Conservation (phyloP, 2,329 filamentous ascomycete genomes). For the Pseudogymnoascus sp. region DNA sequence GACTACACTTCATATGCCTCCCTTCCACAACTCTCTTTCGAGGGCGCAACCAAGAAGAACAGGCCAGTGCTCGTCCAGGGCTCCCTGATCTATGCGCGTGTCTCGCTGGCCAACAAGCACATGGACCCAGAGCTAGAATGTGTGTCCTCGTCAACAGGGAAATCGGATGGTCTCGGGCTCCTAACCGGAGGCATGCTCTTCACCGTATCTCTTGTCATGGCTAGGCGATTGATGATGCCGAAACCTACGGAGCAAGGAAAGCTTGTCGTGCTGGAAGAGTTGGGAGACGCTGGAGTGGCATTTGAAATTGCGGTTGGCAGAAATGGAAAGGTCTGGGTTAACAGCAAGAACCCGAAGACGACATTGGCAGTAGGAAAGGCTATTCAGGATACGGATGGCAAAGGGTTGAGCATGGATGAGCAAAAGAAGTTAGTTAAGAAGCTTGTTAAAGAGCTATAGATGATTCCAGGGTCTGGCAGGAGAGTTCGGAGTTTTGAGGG, state of each 20-base stretch:
- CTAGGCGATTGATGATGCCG: slow-evolving; percentile 65
- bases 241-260: slow-evolving; percentile 52
- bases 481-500: not conserved
- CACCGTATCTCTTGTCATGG: slow-evolving; percentile 68
- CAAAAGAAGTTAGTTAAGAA: slow-evolving; percentile 64
- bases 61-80: slow-evolving; percentile 67
- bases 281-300: slow-evolving; percentile 65
- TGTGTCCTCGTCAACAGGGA: slow-evolving; percentile 76
- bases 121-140: slow-evolving; percentile 89
- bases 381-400: slow-evolving; percentile 68
- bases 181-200: slow-evolving; percentile 82
- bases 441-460: slow-evolving; percentile 40
- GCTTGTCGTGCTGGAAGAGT: slow-evolving; percentile 67
- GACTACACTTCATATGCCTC: slow-evolving; percentile 55
- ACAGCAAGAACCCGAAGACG: slow-evolving; percentile 64
- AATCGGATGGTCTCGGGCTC: slow-evolving; percentile 78
- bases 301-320: slow-evolving; percentile 92
- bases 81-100: slow-evolving; percentile 80
- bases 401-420: slow-evolving; percentile 50
- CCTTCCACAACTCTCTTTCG: slow-evolving; percentile 85
- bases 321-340: slow-evolving; percentile 89
- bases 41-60: slow-evolving; percentile 86
- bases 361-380: slow-evolving; percentile 73
- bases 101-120: slow-evolving; percentile 67
- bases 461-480: not conserved